Conservation (phyloP, 176 grass and related monocot species). For the Lolium multiflorum region DNA sequence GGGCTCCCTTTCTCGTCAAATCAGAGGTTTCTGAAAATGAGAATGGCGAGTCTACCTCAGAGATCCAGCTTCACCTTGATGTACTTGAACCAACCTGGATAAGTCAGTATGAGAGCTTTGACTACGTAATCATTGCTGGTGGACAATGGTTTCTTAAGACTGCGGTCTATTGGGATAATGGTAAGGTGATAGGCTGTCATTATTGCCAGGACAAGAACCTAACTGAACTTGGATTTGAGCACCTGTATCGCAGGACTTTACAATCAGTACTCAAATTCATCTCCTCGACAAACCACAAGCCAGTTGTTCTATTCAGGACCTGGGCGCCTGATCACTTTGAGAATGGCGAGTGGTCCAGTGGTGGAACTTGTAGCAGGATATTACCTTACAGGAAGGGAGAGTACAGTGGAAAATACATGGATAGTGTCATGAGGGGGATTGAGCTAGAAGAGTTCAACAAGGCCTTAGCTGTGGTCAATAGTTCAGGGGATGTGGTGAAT, state of each 20-base stretch:
- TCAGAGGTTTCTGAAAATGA: slow-evolving; percentile 87
- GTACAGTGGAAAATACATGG: slow-evolving; percentile 52
- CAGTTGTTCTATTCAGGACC: slow-evolving; percentile 75
- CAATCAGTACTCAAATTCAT: slow-evolving; percentile 67
- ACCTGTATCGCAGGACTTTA: slow-evolving; percentile 65
- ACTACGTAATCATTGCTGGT: slow-evolving; percentile 77
- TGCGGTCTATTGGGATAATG: slow-evolving; percentile 73
- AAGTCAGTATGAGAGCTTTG: slow-evolving; percentile 62
- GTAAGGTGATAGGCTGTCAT: slow-evolving; percentile 71
- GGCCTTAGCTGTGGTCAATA: slow-evolving; percentile 14
- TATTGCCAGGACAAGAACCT: slow-evolving; percentile 68
- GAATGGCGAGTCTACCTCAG: slow-evolving; percentile 66
- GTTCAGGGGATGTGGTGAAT: slow-evolving; percentile 8
- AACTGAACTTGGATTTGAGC: slow-evolving; percentile 68
- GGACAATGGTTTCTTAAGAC: slow-evolving; percentile 94
- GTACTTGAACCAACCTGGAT: slow-evolving; percentile 69
- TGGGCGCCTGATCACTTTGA: slow-evolving; percentile 95
- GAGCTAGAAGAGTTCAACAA: slow-evolving; percentile 72
- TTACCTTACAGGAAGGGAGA: slow-evolving; percentile 74
- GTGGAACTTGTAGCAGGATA: slow-evolving; percentile 61
- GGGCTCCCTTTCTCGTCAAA: slow-evolving; percentile 76
- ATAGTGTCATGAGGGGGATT: slow-evolving; percentile 66
- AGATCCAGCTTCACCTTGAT: slow-evolving; percentile 80
- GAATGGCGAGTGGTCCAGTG: slow-evolving; percentile 78
- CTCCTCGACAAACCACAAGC: slow-evolving; percentile 52